Base-by-base conservation (phyloP, 106 monocot species). In the Allium cepa region DNA sequence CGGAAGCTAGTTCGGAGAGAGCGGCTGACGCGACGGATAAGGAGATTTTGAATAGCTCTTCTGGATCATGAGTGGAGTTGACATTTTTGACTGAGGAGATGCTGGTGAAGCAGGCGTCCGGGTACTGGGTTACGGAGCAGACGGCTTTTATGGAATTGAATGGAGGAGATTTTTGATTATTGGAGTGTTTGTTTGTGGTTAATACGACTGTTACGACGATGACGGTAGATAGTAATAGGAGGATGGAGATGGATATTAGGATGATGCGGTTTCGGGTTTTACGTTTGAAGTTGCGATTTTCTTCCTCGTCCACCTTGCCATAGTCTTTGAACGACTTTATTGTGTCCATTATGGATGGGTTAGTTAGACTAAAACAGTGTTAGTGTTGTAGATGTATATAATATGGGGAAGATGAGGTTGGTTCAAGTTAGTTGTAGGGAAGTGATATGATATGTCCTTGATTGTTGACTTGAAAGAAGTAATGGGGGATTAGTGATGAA, bases 11-110 rank as follows among this genome's bases (percentile, higher is more conserved):
- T 46, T 64, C 60, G 10, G 68, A 60, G 56, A 82, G 9, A 10
- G 63, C 76, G 49, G 70, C 67, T 15, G 56, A 45, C 63, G 87
- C 84, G 17, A 77, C 79, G 10, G 47, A 6, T 66, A 92, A 82
- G 14, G 92, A 84, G 66, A 85, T 47, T 17, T 76, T 72, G 85
- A 92, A 81, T 60, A 92, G 74, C 70, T 80, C 75, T 22, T 75
- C 66, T 3, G 92, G 88, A 61, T 80, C 79, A 67, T 57, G 17
- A 55, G 76, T 79, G 17, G 65, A 10, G 49, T 74, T 69, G 59
- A 78, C 56, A 26, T 53, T 75, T 58, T 47, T 69, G 48, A 71
- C 69, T 11, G 92, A 73, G 47, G 73, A 72, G 36, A 91, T 60
- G 71, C 72, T 82, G 17, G 92, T 77, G 80, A 65, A 80, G 75